A percentile compares a stretch with the other conserved stretches of the same genome.
Evolutionary conservation across 352 stramenopile species (phyloP).

Genomic region (Globisporangium canariense): DNA sequence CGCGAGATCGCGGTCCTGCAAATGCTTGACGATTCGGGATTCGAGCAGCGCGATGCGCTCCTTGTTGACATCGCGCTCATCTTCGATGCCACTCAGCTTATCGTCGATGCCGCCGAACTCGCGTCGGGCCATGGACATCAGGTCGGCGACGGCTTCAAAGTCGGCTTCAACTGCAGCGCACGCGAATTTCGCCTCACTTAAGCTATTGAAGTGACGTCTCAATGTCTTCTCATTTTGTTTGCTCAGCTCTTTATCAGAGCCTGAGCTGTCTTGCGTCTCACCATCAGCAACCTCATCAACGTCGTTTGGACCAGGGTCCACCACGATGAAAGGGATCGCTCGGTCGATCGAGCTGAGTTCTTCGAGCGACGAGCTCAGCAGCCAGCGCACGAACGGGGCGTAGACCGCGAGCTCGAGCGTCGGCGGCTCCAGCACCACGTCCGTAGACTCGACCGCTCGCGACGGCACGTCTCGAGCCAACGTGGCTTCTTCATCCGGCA

Average conservation of each 20-base stretch:
- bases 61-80: conserved; percentile 38
- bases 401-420: conserved; percentile 35
- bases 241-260: background rate
- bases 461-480: background rate
- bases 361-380: conserved; percentile 42
- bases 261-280: background rate
- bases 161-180: conserved; percentile 47
- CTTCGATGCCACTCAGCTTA: conserved; percentile 33
- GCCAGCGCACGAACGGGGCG: conserved; percentile 58
- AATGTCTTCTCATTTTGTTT: conserved; percentile 8
- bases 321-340: conserved; percentile 21
- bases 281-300: background rate
- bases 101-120: conserved; percentile 44
- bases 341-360: conserved; percentile 37
- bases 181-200: conserved; percentile 23
- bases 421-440: conserved; percentile 27
- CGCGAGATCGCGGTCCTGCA: conserved; percentile 65
- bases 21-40: conserved; percentile 67
- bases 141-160: conserved; percentile 40
- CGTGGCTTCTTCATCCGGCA: conserved; percentile 9
- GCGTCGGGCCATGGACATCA: conserved; percentile 42
- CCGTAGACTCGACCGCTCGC: conserved; percentile 12
- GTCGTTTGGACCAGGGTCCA: background rate
- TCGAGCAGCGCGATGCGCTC: conserved; percentile 61
- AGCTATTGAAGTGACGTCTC: background rate